These are phyloP conservation scores for Xanthoconium stramineum DNA, from an alignment of 768 basidiomycete genomes.

Conservation along the genomic window DNA sequence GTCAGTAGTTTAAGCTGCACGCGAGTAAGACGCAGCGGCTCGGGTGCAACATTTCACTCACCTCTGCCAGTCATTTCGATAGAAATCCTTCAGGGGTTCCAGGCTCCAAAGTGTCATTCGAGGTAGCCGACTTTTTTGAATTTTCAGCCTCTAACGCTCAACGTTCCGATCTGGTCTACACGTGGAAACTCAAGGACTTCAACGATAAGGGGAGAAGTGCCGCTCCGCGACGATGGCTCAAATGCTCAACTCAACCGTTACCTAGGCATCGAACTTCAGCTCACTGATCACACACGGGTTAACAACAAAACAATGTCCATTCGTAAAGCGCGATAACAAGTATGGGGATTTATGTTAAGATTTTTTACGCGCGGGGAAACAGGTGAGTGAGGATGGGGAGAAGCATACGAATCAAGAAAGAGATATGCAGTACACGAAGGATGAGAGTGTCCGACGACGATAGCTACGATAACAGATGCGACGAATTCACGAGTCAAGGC, in stretches of 20 bases:
- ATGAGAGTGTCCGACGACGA: background rate
- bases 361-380: too few species aligned
- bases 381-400: too few species aligned
- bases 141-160: slow-evolving; percentile 13
- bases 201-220: too few species aligned
- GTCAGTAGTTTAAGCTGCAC: slow-evolving; percentile 16
- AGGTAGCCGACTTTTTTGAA: slow-evolving; percentile 20
- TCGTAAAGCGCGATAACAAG: background rate
- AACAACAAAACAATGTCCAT: background rate
- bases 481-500: too few species aligned
- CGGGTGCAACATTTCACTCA: background rate
- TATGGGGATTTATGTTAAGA: background rate
- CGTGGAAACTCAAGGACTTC: background rate
- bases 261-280: background rate
- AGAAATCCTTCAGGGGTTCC: background rate
- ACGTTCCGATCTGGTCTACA: slow-evolving; percentile 20
- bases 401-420: too few species aligned
- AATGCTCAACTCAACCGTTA: background rate
- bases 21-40: slow-evolving; percentile 13
- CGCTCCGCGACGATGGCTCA: background rate
- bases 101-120: slow-evolving; percentile 13
- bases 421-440: background rate
- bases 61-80: background rate
- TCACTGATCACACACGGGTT: background rate
- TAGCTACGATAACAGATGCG: background rate